These are phyloP conservation scores for Arabidopsis lyrata DNA, from an alignment of 441 rosid species.

Conservation along the genomic window DNA sequence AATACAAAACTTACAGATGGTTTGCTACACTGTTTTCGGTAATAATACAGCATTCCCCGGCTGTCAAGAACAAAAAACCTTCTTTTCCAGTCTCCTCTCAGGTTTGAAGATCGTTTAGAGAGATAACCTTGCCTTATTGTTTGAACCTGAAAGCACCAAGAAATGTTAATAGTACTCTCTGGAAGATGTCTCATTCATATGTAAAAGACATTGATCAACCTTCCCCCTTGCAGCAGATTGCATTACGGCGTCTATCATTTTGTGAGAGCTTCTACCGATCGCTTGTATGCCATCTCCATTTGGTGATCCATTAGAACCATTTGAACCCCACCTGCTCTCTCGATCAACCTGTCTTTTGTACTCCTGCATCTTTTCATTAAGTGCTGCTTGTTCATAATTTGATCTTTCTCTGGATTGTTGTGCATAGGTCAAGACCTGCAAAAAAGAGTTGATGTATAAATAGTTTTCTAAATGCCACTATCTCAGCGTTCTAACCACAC, in stretches of 20 bases:
- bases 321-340: constrained; percentile 87
- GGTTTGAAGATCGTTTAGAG: constrained; percentile 92
- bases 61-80: constrained; percentile 99
- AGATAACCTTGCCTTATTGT: constrained; percentile 98
- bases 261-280: constrained; percentile 99
- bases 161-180: constrained; percentile 33
- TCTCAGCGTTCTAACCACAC: neutral
- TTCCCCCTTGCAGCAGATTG: constrained; percentile 99
- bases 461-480: constrained; percentile 14
- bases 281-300: constrained; percentile 99
- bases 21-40: constrained; percentile 88
- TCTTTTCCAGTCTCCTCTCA: constrained; percentile 99
- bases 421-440: constrained; percentile 94
- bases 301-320: constrained; percentile 94
- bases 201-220: constrained; percentile 53
- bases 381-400: constrained; percentile 96
- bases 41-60: constrained; percentile 97
- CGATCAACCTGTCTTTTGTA: constrained; percentile 96
- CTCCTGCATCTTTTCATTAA: constrained; percentile 96
- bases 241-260: constrained; percentile 99
- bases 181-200: constrained; percentile 20
- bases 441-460: constrained; percentile 29
- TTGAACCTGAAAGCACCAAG: constrained; percentile 74
- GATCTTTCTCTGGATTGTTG: constrained; percentile 98
- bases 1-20: constrained; percentile 75